Conservation (phyloP, 768 basidiomycete species). For the Coprinopsis strossmayeri region DNA sequence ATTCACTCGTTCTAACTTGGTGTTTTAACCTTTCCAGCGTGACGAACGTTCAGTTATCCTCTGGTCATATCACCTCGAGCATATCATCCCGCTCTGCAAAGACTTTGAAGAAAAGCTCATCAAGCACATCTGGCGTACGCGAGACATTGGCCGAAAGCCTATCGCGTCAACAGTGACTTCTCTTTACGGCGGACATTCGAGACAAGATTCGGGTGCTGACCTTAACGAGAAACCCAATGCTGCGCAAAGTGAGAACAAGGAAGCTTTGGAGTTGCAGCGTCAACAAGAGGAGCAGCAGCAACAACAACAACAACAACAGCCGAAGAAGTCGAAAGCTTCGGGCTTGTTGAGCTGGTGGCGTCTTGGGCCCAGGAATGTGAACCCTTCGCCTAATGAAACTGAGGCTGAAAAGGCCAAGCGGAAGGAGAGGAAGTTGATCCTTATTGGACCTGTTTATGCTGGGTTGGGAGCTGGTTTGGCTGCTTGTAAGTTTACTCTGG, state of each 20-base stretch:
- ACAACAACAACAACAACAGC: constrained; percentile 11
- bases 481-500: constrained; percentile 37
- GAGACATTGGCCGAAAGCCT: constrained; percentile 20
- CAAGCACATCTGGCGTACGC: constrained; percentile 69
- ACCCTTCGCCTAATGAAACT: constrained; percentile 7
- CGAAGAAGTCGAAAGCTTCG: constrained; percentile 15
- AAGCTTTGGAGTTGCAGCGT: constrained; percentile 16
- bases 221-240: constrained; percentile 27
- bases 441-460: constrained; percentile 68
- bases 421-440: constrained; percentile 37
- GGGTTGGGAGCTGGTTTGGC: constrained; percentile 61
- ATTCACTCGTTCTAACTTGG: background rate
- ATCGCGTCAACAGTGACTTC: constrained; percentile 12
- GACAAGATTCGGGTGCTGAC: constrained; percentile 19
- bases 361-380: constrained; percentile 26
- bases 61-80: constrained; percentile 69
- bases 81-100: constrained; percentile 60
- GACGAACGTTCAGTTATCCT: constrained; percentile 75
- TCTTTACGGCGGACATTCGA: constrained; percentile 13
- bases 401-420: constrained; percentile 37
- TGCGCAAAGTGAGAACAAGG: constrained; percentile 4
- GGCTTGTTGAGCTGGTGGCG: constrained; percentile 32
- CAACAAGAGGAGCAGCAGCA: constrained; percentile 14
- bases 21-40: constrained; percentile 30
- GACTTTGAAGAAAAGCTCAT: constrained; percentile 78